phyloP scores from a whole-genome alignment of 2,329 filamentous ascomycete genomes.

The Leptodontidium sp. region DNA sequence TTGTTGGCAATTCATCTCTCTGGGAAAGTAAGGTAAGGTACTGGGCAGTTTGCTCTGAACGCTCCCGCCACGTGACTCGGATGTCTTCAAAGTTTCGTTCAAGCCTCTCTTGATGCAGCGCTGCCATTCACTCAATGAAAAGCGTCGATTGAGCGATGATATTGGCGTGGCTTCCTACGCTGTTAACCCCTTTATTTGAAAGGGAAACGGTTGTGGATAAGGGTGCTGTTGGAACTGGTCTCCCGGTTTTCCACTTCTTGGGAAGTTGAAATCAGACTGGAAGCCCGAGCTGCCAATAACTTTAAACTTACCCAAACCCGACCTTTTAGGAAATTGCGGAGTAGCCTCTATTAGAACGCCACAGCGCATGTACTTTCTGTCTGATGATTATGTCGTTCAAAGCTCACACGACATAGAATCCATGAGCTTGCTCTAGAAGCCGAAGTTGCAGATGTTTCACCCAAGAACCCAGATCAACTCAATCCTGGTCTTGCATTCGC shows the following conservation, averaged over 20 bases:
- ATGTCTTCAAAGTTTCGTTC: not conserved
- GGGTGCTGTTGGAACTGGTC: not conserved
- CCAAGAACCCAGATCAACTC: conserved; percentile 28
- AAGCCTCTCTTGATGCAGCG: not conserved
- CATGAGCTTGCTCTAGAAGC: conserved; percentile 34
- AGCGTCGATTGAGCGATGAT: too few species aligned
- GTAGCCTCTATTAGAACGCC: conserved; percentile 6
- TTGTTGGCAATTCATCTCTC: too few species aligned
- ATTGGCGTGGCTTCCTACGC: too few species aligned
- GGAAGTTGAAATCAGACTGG: not conserved
- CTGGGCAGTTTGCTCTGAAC: not conserved
- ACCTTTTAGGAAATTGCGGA: not conserved
- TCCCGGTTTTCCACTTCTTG: not conserved
- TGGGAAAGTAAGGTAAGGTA: too few species aligned
- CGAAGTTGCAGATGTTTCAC: conserved; percentile 25
- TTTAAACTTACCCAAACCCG: not conserved
- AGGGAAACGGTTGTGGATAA: too few species aligned
- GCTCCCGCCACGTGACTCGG: not conserved
- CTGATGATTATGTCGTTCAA: too few species aligned
- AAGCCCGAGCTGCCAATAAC: not conserved
- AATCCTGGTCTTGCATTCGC: conserved; percentile 31
- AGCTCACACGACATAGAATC: conserved; percentile 16
- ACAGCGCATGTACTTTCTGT: conserved; percentile 23
- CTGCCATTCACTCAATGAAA: too few species aligned
- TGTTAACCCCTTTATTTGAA: too few species aligned